A percentile compares a stretch with the other conserved stretches of the same genome.
phyloP scores from a whole-genome alignment of 352 stramenopile genomes.

The Pythium angustatum region DNA sequence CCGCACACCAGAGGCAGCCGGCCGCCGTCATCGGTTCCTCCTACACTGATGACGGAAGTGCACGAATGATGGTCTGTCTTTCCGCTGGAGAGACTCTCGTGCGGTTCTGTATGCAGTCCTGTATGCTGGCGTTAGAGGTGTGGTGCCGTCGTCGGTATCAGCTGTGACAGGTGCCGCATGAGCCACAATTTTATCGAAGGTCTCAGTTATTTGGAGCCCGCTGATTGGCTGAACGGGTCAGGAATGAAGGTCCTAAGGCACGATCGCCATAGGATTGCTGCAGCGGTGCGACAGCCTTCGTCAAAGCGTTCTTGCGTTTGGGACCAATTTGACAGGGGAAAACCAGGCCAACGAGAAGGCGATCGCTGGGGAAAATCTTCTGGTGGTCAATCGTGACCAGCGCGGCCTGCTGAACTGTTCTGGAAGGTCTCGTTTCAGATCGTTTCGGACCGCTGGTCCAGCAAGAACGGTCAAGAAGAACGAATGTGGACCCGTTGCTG shows the following conservation, averaged over 20 bases:
- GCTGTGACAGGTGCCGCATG: neutral
- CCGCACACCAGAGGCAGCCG: no score
- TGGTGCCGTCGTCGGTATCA: neutral
- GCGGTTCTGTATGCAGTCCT: neutral
- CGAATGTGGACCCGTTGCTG: no score
- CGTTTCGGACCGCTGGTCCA: no score
- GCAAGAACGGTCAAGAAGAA: no score
- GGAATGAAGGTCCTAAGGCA: no score
- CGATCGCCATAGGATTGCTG: neutral
- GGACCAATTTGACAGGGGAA: neutral
- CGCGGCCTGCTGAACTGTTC: no score
- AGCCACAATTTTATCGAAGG: conserved; percentile 6
- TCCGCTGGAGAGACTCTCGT: no score
- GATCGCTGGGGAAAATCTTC: no score
- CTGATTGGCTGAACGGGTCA: neutral
- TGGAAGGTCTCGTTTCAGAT: no score
- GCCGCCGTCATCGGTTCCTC: no score
- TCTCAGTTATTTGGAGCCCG: neutral
- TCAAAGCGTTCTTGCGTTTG: neutral
- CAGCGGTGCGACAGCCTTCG: neutral
- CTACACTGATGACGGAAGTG: conserved; percentile 12
- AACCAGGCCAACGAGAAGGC: neutral
- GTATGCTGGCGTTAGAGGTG: neutral
- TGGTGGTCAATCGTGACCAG: no score
- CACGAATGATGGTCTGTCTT: neutral